Percentiles rank a stretch among this genome's conserved stretches.
These are phyloP conservation scores for Domatiomyces globalis DNA, from an alignment of 2,329 filamentous ascomycete genomes.

Conservation along the genomic window DNA sequence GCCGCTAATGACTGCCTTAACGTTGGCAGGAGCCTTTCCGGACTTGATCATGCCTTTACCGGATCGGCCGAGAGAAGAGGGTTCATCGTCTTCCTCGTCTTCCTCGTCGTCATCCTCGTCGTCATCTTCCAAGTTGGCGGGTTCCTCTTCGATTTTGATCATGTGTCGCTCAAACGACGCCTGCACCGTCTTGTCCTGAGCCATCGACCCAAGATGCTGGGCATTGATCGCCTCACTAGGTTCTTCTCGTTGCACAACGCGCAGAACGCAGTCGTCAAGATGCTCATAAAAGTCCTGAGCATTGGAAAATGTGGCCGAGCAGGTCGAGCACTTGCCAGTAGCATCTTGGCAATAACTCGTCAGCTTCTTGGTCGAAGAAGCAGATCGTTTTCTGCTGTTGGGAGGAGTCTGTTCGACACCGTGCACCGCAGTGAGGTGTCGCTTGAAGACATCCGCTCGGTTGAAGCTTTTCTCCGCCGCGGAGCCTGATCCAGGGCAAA, in stretches of 20 bases:
- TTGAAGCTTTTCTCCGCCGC: constrained; percentile 91
- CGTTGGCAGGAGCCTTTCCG: constrained; percentile 39
- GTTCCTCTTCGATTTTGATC: constrained; percentile 36
- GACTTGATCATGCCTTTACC: constrained; percentile 35
- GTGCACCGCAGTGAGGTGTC: constrained; percentile 79
- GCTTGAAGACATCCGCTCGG: constrained; percentile 88
- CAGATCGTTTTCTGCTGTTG: constrained; percentile 69
- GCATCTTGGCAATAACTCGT: constrained; percentile 60
- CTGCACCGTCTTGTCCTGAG: constrained; percentile 43
- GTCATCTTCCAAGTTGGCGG: constrained; percentile 31
- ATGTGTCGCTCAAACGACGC: constrained; percentile 46
- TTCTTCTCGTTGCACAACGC: constrained; percentile 47
- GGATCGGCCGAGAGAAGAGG: constrained; percentile 27
- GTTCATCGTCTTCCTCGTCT: constrained; percentile 42
- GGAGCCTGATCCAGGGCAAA: constrained; percentile 79
- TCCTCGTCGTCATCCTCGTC: constrained; percentile 43
- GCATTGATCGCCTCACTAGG: constrained; percentile 45
- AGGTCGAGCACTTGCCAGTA: constrained; percentile 83
- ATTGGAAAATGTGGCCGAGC: constrained; percentile 66
- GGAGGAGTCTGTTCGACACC: constrained; percentile 85
- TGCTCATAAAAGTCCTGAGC: constrained; percentile 98
- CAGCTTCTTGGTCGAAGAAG: constrained; percentile 47
- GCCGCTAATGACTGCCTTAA: constrained; percentile 38
- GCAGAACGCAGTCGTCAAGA: constrained; percentile 57
- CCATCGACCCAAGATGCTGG: constrained; percentile 43